phyloP scores from a whole-genome alignment of 2,329 filamentous ascomycete genomes.

The Cladosporium phlei region DNA sequence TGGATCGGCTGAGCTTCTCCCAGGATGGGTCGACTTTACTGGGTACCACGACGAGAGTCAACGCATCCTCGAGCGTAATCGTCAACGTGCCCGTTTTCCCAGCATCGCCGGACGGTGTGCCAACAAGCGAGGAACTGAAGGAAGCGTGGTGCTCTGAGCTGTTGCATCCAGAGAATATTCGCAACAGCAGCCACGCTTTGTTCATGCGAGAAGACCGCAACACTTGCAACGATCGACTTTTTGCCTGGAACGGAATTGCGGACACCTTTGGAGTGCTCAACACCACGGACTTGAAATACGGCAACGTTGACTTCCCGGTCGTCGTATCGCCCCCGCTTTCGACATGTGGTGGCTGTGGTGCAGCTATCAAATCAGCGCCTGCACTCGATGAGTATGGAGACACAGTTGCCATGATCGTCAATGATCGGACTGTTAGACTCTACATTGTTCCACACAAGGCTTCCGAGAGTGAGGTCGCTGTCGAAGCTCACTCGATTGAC shows the following conservation, averaged over 20 bases:
- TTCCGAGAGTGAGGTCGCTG: constrained; percentile 24
- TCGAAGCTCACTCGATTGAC: constrained; percentile 36
- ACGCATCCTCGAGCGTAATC: constrained; percentile 32
- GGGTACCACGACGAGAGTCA: constrained; percentile 34
- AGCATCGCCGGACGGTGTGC: constrained; percentile 24
- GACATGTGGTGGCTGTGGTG: constrained; percentile 33
- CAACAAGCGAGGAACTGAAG: constrained; percentile 34
- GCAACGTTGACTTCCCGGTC: constrained; percentile 35
- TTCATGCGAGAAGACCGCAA: constrained; percentile 31
- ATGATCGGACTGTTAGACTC: constrained; percentile 33
- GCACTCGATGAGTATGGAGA: constrained; percentile 34
- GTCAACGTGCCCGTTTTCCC: constrained; percentile 35
- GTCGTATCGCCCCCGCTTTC: constrained; percentile 34
- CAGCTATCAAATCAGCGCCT: constrained; percentile 33
- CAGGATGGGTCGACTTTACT: constrained; percentile 34
- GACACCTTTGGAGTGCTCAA: constrained; percentile 35
- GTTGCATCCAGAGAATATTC: constrained; percentile 35
- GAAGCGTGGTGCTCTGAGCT: constrained; percentile 37
- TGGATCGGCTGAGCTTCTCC: constrained; percentile 34
- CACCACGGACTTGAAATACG: constrained; percentile 32
- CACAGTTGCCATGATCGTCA: constrained; percentile 36
- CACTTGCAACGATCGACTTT: constrained; percentile 31
- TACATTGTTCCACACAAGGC: constrained; percentile 32
- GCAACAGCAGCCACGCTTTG: constrained; percentile 34
- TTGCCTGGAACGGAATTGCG: constrained; percentile 35